Evolutionary conservation across 2,329 filamentous ascomycete species (phyloP).

Genomic region (Tolypocladium ovalisporum): DNA sequence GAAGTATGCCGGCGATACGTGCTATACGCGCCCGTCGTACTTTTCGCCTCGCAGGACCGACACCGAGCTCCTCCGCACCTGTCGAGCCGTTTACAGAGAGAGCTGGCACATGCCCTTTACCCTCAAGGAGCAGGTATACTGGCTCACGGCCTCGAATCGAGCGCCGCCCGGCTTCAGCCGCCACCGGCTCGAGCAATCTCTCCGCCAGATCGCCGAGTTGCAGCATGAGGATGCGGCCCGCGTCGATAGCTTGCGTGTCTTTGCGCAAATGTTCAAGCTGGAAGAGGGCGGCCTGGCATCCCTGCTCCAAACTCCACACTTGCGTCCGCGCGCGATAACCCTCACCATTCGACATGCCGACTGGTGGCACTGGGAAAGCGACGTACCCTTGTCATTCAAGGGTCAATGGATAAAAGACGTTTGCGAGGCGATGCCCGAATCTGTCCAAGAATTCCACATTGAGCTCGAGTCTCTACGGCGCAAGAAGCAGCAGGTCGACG

Average conservation of each 20-base stretch:
- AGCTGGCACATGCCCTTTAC: conserved; percentile 30
- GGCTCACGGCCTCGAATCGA: conserved; percentile 18
- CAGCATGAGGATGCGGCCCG: conserved; percentile 12
- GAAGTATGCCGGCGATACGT: conserved; percentile 18
- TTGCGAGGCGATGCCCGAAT: conserved; percentile 13
- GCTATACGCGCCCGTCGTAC: conserved; percentile 29
- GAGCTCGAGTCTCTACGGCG: conserved; percentile 37
- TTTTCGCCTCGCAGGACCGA: conserved; percentile 23
- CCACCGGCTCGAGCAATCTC: not conserved
- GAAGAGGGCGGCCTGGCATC: conserved; percentile 16
- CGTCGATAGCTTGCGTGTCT: conserved; percentile 24
- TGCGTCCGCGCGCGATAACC: conserved; percentile 24
- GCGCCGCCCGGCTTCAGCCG: conserved; percentile 15
- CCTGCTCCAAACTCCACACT: conserved; percentile 14
- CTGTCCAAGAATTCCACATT: conserved; percentile 27
- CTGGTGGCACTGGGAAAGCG: conserved; percentile 33
- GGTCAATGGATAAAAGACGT: conserved; percentile 23
- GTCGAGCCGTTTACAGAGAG: conserved; percentile 29
- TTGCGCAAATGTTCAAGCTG: conserved; percentile 30
- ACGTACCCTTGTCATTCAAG: conserved; percentile 23
- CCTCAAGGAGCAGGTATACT: conserved; percentile 26
- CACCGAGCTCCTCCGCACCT: conserved; percentile 28
- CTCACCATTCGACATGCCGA: conserved; percentile 39
- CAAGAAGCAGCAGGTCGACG: conserved; percentile 31
- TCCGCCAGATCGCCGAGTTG: conserved; percentile 9